These are phyloP conservation scores for Xylogone sp. DNA, from an alignment of 2,329 filamentous ascomycete species.

Conservation along the genomic window DNA sequence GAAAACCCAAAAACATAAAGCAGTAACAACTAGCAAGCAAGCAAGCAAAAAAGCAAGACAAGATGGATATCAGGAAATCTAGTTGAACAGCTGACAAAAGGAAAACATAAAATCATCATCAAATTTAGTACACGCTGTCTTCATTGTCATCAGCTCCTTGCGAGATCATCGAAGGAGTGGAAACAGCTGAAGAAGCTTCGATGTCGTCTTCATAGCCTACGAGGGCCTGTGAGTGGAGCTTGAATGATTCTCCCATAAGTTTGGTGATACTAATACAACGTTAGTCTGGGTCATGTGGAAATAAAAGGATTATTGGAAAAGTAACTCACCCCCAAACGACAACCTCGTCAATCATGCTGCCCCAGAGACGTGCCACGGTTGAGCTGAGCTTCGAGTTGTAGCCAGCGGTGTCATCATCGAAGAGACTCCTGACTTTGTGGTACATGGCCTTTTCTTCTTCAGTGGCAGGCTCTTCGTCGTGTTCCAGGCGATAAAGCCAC, in stretches of 20 bases:
- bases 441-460: slow-evolving; percentile 87
- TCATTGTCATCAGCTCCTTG: slow-evolving; percentile 61
- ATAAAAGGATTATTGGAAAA: neutral
- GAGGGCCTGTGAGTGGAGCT: slow-evolving; percentile 90
- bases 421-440: slow-evolving; percentile 84
- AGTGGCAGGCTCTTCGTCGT: slow-evolving; percentile 88
- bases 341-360: slow-evolving; percentile 96
- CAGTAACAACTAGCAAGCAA: slow-evolving; percentile 15
- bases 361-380: slow-evolving; percentile 93
- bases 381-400: slow-evolving; percentile 85
- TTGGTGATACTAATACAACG: slow-evolving; percentile 68
- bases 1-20: slow-evolving; percentile 4
- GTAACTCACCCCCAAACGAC: slow-evolving; percentile 95
- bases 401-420: slow-evolving; percentile 81
- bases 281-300: slow-evolving; percentile 36
- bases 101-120: slow-evolving; percentile 40
- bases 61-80: slow-evolving; percentile 30
- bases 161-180: slow-evolving; percentile 68
- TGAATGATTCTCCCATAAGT: slow-evolving; percentile 97
- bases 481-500: slow-evolving; percentile 98
- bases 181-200: slow-evolving; percentile 65
- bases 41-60: slow-evolving; percentile 19
- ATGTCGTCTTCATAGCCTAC: slow-evolving; percentile 89
- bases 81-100: slow-evolving; percentile 31
- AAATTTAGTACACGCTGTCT: slow-evolving; percentile 61